Base-by-base conservation (phyloP, 441 rosid species). In the Dalechampia spathulata region DNA sequence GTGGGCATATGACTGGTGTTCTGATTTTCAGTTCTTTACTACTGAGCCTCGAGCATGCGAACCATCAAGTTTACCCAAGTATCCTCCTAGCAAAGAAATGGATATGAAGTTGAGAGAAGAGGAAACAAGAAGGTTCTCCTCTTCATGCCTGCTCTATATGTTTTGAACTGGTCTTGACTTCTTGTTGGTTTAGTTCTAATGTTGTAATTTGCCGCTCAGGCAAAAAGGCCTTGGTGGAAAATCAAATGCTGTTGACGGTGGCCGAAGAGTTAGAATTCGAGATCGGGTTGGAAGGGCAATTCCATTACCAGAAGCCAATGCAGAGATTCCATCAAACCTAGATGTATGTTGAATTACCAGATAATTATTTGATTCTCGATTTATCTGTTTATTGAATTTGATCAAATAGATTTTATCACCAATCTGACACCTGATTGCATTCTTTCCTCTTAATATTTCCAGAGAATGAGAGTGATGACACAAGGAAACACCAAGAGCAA, bases 291-390 rank as follows among this genome's bases (percentile, higher is more conserved):
- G 84, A 41, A 72, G 90, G 62, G 95, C 96, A 34, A 17, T 83
- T 70, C 96, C 93, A 22, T 93, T 80, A n/a, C 86, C 98, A 0
- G 95, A 86, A 73, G 95, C 96, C 71, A 91, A 84, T 73, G 96
- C 95, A 12, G 98, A 91, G 82, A 76, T 59, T 64, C 87, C 88
- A 66, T 67, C 87, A 28, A 86, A 78, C 72, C 64, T 91, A 62
- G 91, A 86, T 65, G 98, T 84, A 66, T 19, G 78, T 60, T 51
- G 25, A 21, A 10, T 45, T 1, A 28, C 17, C 30, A 13, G 25
- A 39, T 22, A 36, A 13, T 21, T 30, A 15, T 21, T 27, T 46
- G 16, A 39, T 54, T 53, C 37, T 43, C 49, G 12, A 41, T 13
- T 34, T 63, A 40, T 49, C 25, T 37, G 6, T 23, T 44, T 27